Conservation (phyloP, 2,329 filamentous ascomycete genomes). For the Alternaria sp. region DNA sequence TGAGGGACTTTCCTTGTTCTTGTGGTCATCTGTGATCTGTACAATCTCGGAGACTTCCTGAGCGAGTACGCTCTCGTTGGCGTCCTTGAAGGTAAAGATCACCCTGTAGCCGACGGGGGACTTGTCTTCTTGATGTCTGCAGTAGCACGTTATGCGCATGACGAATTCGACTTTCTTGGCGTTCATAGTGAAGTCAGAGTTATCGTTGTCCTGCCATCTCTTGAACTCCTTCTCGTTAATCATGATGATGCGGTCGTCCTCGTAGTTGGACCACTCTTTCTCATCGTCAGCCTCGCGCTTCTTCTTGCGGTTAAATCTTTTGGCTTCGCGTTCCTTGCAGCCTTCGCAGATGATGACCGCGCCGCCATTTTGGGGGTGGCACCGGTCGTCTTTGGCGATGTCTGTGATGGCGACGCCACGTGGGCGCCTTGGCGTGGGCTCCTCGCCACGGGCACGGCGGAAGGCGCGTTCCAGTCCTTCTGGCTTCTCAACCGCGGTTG, state of each 20-base stretch:
- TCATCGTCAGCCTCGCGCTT: slow-evolving; percentile 88
- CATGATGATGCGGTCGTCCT: slow-evolving; percentile 52
- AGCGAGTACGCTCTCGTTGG: slow-evolving; percentile 74
- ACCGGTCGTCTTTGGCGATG: slow-evolving; percentile 65
- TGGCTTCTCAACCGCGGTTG: slow-evolving; percentile 83
- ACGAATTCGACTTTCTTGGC: slow-evolving; percentile 82
- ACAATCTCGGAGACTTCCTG: slow-evolving; percentile 81
- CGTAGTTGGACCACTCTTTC: slow-evolving; percentile 70
- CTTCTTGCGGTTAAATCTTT: slow-evolving; percentile 90
- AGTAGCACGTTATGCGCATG: slow-evolving; percentile 98
- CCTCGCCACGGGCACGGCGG: slow-evolving; percentile 59
- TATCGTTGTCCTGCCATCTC: slow-evolving; percentile 38
- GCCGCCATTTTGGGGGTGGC: slow-evolving; percentile 84
- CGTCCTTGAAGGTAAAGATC: slow-evolving; percentile 93
- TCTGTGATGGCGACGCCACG: slow-evolving; percentile 50
- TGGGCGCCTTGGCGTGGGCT: slow-evolving; percentile 45
- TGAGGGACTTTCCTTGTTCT: slow-evolving; percentile 59
- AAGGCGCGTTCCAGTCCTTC: slow-evolving; percentile 72
- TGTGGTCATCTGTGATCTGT: slow-evolving; percentile 98
- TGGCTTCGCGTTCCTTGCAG: slow-evolving; percentile 91
- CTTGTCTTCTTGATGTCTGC: slow-evolving; percentile 93
- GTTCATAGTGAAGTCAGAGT: slow-evolving; percentile 23
- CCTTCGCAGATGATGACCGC: slow-evolving; percentile 89
- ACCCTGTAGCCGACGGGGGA: slow-evolving; percentile 76
- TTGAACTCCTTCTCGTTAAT: slow-evolving; percentile 49